A percentile compares a stretch with the other conserved stretches of the same genome.
phyloP scores from a whole-genome alignment of 208 protist species.

The Wallacemonas sp. region DNA sequence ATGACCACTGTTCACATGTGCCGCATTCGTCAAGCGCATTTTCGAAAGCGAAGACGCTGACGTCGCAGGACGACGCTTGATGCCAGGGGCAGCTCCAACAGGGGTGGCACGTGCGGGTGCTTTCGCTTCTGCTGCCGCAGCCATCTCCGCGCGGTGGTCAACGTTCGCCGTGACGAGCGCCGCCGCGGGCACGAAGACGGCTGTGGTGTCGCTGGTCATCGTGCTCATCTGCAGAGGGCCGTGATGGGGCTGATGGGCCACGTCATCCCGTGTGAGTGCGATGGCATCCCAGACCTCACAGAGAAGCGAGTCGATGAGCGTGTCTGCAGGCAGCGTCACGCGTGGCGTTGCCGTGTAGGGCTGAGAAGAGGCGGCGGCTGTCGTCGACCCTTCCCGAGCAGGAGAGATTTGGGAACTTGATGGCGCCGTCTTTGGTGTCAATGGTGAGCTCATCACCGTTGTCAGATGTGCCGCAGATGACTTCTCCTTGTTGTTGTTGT shows the following conservation, averaged over 20 bases:
- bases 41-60: too few relatives aligned
- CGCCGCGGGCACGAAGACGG: conserved; percentile 59
- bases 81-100: conserved; percentile 66
- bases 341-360: conserved; percentile 15
- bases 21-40: too few relatives aligned
- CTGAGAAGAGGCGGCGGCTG: not conserved
- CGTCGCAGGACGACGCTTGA: conserved; percentile 37
- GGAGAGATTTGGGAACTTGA: too few relatives aligned
- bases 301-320: conserved; percentile 48
- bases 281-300: conserved; percentile 65
- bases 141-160: conserved; percentile 52
- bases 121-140: conserved; percentile 19
- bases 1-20: too few relatives aligned
- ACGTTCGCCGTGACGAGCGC: conserved; percentile 47
- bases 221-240: not conserved
- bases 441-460: too few relatives aligned
- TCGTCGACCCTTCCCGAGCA: too few relatives aligned
- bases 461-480: not conserved
- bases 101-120: conserved; percentile 59
- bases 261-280: conserved; percentile 46
- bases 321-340: conserved; percentile 46
- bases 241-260: conserved; percentile 18
- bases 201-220: not conserved
- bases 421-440: too few relatives aligned
- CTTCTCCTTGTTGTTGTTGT: not conserved